Base-by-base conservation (phyloP, 805 yeast genomes). In the Ogataea nakhonphanomensis region DNA sequence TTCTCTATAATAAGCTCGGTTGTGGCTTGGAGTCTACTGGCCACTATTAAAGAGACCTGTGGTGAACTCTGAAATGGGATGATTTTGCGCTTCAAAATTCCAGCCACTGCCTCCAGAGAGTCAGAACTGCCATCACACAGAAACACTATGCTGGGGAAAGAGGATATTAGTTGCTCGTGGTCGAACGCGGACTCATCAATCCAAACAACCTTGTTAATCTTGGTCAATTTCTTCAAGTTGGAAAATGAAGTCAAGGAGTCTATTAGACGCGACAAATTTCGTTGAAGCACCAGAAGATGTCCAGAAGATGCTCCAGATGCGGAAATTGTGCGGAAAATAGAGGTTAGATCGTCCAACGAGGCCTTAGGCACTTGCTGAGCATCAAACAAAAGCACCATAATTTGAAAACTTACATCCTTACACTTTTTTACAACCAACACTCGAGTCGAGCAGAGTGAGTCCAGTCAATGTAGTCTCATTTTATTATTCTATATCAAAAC, bases 151-250 rank as follows among this genome's bases (percentile, higher is more conserved):
- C 57, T 53, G 7, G 41, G 38, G 25, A 40, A 46, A 7, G 45
- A 28, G 10, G 46, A 36, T 31, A 54, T 15, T 13, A 54, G 43
- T 7, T 31, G 35, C n/a, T 45, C 52, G 27, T 47, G 50, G 32
- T 56, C 50, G 23, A 48, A 46, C 7, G 26, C 36, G 7, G 35
- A 26, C 25, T 50, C 54, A 28, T 59, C 59, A 14, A 57, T 47
- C 65, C 65, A 62, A 2, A 60, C 36, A 23, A 61, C 63, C 22
- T 50, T 50, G 4, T 33, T 45, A 8, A 62, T 55, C 9, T 46
- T 44, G 12, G 64, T 52, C 33, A 44, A 30, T 30, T 50, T 43
- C 29, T 53, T 45, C 33, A 62, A 49, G 21, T 49, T 47, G 5
- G 55, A 50, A 43, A 62, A 61, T 10, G 48, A 43, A 5, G 64